Evolutionary conservation across 805 yeast species (phyloP), one percentile per base, ranked within the genome.

Genomic region (Candida mattraensis): DNA sequence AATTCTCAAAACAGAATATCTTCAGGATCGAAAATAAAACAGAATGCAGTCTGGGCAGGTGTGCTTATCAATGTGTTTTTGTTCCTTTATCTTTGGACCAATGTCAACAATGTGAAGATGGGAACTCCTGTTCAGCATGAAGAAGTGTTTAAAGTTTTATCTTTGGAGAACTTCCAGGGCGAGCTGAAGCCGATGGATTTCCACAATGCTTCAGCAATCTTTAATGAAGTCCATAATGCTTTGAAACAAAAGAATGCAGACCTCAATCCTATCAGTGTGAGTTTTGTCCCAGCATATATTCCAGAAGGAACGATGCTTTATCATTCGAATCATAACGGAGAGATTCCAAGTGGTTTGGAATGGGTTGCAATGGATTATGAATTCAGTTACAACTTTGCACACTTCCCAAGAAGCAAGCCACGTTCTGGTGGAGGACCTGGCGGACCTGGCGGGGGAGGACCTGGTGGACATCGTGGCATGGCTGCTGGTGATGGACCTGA

Each of bases 281-380:
- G 76, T 5, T 75, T 67, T 43, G 66, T 78, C 25, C 83, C 86
- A 0, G 85, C 81, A 1, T 69, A 67, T 36, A 64, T 80, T 16
- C 83, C 84, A 0, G 64, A 72, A 28, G 81, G 81, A 4, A 77
- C 84, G 0, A 47, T 74, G 23, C 48, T 80, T 33, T 80, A 75
- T 39, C 85, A 79, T 53, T 64, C 80, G 0, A 76, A 75, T 4
- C 36, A 42, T 3, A 32, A 35, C 8, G 65, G 67, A 0, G 38
- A 49, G 3, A 46, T 76, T 7, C 83, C 83, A 2, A 51, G 52
- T 0, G 50, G 63, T 16, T 67, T 67, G 20, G 85, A 80, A 51
- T 79, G 86, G 85, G 58, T 76, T 8, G 86, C 85, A 1, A 62
- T 78, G 70, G 82, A 78, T 50, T 71, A 65, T 44, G 84, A 79